Percentiles rank a stretch among this genome's conserved stretches.
Conservation (phyloP, 495 filamentous ascomycete species). For the Xylaria bambusicola region DNA sequence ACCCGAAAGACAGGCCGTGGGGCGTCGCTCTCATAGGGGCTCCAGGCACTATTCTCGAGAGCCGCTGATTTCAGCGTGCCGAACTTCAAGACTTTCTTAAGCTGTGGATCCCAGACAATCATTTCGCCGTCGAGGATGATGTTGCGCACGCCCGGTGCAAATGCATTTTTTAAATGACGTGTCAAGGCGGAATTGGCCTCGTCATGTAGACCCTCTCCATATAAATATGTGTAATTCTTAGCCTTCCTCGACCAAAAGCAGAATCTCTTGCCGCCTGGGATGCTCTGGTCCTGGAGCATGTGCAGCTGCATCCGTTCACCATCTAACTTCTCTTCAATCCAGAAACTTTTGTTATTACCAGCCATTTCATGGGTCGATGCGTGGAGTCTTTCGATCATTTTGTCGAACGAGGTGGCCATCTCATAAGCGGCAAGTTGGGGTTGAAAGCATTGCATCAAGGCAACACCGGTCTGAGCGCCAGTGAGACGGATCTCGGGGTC, state of each 20-base stretch:
- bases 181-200: constrained; percentile 81
- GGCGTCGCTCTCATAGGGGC: constrained; percentile 67
- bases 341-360: constrained; percentile 75
- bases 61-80: constrained; percentile 94
- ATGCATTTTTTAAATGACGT: constrained; percentile 75
- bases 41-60: constrained; percentile 69
- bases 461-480: constrained; percentile 71
- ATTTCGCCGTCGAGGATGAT: constrained; percentile 97
- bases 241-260: constrained; percentile 94
- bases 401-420: constrained; percentile 76
- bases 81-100: constrained; percentile 83
- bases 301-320: constrained; percentile 97
- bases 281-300: constrained; percentile 70
- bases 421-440: constrained; percentile 96
- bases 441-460: constrained; percentile 94
- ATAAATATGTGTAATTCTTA: constrained; percentile 96
- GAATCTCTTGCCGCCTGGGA: constrained; percentile 73
- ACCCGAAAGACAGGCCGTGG: constrained; percentile 79
- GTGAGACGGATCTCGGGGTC: constrained; percentile 75
- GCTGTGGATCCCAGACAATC: constrained; percentile 95
- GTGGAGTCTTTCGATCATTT: constrained; percentile 71
- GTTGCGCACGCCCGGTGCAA: constrained; percentile 72
- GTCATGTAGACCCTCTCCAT: constrained; percentile 68
- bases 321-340: constrained; percentile 98
- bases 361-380: constrained; percentile 46